phyloP scores from a whole-genome alignment of 805 yeast species.

The Candida montana region DNA sequence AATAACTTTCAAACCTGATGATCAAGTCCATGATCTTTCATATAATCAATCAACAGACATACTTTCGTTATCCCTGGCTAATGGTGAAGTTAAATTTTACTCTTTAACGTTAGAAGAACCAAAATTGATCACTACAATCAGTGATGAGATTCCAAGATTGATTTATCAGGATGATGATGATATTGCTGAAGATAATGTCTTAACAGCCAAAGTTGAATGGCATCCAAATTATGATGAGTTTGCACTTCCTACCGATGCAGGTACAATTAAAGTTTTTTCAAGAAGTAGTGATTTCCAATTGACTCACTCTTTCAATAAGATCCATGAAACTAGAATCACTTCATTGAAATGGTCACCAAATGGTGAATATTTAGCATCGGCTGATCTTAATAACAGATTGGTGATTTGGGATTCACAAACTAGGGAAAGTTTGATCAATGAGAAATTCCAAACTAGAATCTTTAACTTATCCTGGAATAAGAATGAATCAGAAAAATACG shows the following conservation, averaged over 20 bases:
- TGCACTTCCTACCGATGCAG: slow-evolving; percentile 56
- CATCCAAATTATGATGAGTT: slow-evolving; percentile 61
- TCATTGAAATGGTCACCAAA: slow-evolving; percentile 53
- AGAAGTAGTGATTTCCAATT: slow-evolving; percentile 12
- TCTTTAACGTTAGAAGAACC: slow-evolving; percentile 50
- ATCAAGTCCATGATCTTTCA: slow-evolving; percentile 51
- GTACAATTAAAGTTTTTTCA: slow-evolving; percentile 40
- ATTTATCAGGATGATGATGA: slow-evolving; percentile 38
- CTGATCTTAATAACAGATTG: slow-evolving; percentile 45
- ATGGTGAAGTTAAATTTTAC: slow-evolving; percentile 53
- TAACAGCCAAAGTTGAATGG: slow-evolving; percentile 62
- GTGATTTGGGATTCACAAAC: slow-evolving; percentile 50
- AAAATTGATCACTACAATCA: slow-evolving; percentile 40
- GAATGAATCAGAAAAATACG: slow-evolving; percentile 18
- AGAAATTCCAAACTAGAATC: slow-evolving; percentile 24
- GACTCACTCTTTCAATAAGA: slow-evolving; percentile 20
- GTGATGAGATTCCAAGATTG: slow-evolving; percentile 33
- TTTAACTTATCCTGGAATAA: slow-evolving; percentile 33
- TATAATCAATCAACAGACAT: slow-evolving; percentile 55
- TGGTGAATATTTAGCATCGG: slow-evolving; percentile 55
- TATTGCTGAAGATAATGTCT: slow-evolving; percentile 32
- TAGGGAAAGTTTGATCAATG: slow-evolving; percentile 29
- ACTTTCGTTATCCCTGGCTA: slow-evolving; percentile 51
- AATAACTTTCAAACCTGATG: slow-evolving; percentile 36
- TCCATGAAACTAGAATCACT: slow-evolving; percentile 23